Evolutionary conservation across 225 moss, liverwort and hornwort species (phyloP).

Genomic region (Straminergon stramineum): DNA sequence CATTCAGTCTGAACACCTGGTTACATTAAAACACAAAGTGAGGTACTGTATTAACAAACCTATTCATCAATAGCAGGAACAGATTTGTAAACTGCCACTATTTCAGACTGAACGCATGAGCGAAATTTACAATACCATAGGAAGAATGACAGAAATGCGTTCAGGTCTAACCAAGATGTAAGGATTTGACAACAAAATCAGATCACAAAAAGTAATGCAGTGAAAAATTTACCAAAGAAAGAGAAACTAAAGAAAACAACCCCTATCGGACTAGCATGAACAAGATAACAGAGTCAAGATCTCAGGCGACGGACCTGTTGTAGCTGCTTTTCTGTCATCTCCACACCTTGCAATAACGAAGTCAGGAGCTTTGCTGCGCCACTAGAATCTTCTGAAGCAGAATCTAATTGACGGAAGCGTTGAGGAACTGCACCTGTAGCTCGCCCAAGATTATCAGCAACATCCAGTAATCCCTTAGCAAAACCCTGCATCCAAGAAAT

Average conservation of each 20-base stretch:
- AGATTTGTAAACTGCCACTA: neutral
- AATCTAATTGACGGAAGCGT: constrained; percentile 35
- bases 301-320: constrained; percentile 35
- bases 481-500: constrained; percentile 46
- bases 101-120: neutral
- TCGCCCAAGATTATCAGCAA: constrained; percentile 81
- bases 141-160: neutral
- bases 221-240: neutral
- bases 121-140: neutral
- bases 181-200: neutral
- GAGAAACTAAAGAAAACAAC: neutral
- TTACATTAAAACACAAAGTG: neutral
- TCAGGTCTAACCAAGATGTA: neutral
- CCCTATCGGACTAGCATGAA: neutral
- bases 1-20: constrained; percentile 47
- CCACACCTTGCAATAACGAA: constrained; percentile 69
- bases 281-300: neutral
- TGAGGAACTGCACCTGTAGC: constrained; percentile 50
- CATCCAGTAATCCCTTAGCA: constrained; percentile 77
- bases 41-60: neutral
- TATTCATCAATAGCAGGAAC: neutral
- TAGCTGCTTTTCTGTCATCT: constrained; percentile 88
- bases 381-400: constrained; percentile 32
- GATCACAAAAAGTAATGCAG: neutral
- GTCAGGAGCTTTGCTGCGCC: constrained; percentile 49